A percentile compares a stretch with the other conserved stretches of the same genome.
Conservation (phyloP, 352 stramenopile genomes). For the Pythium scleroteichum region DNA sequence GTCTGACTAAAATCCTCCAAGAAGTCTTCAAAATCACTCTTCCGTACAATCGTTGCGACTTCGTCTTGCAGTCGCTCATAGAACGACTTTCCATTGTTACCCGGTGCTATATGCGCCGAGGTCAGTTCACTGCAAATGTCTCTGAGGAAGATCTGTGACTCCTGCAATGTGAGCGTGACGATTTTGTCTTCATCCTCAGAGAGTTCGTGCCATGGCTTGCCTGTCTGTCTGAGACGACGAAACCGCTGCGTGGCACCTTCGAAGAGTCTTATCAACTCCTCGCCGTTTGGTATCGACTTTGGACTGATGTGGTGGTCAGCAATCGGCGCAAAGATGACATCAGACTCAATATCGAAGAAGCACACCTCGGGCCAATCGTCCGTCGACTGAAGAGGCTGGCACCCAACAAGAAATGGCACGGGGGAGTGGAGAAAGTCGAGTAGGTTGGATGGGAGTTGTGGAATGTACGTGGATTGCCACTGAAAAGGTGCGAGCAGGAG, state of each 20-base stretch:
- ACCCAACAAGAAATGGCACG: slow-evolving; percentile 77
- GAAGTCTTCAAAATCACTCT: slow-evolving; percentile 71
- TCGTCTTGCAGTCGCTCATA: slow-evolving; percentile 82
- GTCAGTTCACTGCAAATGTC: slow-evolving; percentile 74
- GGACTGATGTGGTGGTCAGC: slow-evolving; percentile 45
- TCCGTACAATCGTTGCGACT: slow-evolving; percentile 62
- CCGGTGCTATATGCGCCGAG: slow-evolving; percentile 46
- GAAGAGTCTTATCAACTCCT: slow-evolving; percentile 62
- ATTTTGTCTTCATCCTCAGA: slow-evolving; percentile 79
- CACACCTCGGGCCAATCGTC: slow-evolving; percentile 82
- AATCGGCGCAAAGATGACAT: slow-evolving; percentile 49
- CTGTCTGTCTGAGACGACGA: slow-evolving; percentile 37
- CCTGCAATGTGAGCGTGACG: slow-evolving; percentile 68
- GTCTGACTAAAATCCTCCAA: slow-evolving; percentile 84
- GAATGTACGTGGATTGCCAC: slow-evolving; percentile 90
- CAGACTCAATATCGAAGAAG: slow-evolving; percentile 79
- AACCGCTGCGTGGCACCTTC: slow-evolving; percentile 55
- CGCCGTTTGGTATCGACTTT: slow-evolving; percentile 55
- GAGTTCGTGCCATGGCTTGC: slow-evolving; percentile 77
- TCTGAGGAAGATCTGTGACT: slow-evolving; percentile 68
- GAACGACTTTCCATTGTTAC: slow-evolving; percentile 33
- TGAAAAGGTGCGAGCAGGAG: slow-evolving; percentile 78
- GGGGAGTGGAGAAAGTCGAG: slow-evolving; percentile 85
- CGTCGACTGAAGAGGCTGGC: slow-evolving; percentile 56
- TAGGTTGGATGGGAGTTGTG: slow-evolving; percentile 62